phyloP scores from a whole-genome alignment of 257 asterid genomes.

The Scutellaria galericulata region DNA sequence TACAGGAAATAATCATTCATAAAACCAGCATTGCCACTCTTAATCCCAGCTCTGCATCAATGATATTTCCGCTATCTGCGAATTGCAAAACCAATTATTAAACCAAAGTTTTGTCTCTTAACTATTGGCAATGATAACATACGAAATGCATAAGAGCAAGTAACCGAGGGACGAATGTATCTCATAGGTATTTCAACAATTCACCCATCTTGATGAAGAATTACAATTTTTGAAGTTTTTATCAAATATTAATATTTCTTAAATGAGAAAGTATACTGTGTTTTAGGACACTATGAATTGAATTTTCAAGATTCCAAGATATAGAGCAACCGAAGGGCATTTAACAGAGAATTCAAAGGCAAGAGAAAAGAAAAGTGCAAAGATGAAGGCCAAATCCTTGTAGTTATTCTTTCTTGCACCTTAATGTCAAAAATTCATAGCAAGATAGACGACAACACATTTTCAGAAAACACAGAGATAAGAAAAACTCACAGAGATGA shows the following conservation, averaged over 20 bases:
- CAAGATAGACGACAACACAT: neutral
- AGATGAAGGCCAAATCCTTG: neutral
- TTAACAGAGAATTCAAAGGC: neutral
- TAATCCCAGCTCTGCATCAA: neutral
- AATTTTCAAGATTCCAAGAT: neutral
- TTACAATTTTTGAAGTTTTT: no score
- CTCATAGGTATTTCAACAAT: no score
- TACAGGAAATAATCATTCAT: neutral
- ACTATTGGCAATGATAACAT: neutral
- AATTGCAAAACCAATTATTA: neutral
- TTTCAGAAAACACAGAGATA: conserved; percentile 22
- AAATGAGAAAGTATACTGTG: neutral
- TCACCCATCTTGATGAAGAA: no score
- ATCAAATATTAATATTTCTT: no score
- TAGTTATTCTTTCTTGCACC: neutral
- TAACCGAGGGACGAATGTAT: no score
- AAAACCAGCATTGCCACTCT: no score
- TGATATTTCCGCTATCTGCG: neutral
- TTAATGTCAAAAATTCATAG: neutral
- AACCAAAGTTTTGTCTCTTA: neutral
- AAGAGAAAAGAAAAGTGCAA: neutral
- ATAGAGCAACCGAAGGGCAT: neutral
- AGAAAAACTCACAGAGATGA: conserved; percentile 39
- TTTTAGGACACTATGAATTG: neutral
- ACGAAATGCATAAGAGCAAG: neutral